These are phyloP conservation scores for Teunomyces lycoperdinae DNA, from an alignment of 805 yeast species.

Conservation along the genomic window DNA sequence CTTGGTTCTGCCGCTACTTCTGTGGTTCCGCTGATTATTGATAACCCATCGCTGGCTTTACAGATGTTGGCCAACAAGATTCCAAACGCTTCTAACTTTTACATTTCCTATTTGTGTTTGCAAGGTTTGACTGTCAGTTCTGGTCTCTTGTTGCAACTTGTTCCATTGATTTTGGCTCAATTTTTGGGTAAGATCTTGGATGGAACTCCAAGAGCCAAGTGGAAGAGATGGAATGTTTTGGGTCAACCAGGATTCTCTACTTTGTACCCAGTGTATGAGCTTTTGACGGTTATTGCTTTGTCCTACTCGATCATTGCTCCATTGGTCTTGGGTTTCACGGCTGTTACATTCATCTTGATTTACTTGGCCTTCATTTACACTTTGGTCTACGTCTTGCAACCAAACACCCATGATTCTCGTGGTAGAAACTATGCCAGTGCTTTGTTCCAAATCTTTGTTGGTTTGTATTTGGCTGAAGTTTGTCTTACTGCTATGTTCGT, in stretches of 20 bases:
- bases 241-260: slow-evolving; percentile 78
- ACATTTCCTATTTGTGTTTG: slow-evolving; percentile 23
- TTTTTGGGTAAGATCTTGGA: slow-evolving; percentile 71
- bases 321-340: slow-evolving; percentile 63
- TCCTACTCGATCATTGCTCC: slow-evolving; percentile 81
- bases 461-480: slow-evolving; percentile 66
- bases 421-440: slow-evolving; percentile 76
- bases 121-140: slow-evolving; percentile 24
- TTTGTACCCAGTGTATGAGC: slow-evolving; percentile 72
- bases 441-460: slow-evolving; percentile 68
- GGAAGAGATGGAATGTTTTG: slow-evolving; percentile 70
- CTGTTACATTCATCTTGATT: slow-evolving; percentile 52
- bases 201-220: slow-evolving; percentile 87
- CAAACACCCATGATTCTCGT: slow-evolving; percentile 55
- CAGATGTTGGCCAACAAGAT: slow-evolving; percentile 19
- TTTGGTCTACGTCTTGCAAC: slow-evolving; percentile 60
- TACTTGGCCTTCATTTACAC: slow-evolving; percentile 64
- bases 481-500: slow-evolving; percentile 71
- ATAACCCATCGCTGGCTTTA: slow-evolving; percentile 14
- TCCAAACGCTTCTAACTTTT: slow-evolving; percentile 27
- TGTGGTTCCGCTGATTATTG: slow-evolving; percentile 13
- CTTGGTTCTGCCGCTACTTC: slow-evolving; percentile 33
- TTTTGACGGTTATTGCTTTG: slow-evolving; percentile 68
- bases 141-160: slow-evolving; percentile 22
- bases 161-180: slow-evolving; percentile 67